A percentile compares a stretch with the other conserved stretches of the same genome.
These are phyloP conservation scores for Rhodotorula taiwanensis DNA, from an alignment of 768 basidiomycete genomes.

Conservation along the genomic window DNA sequence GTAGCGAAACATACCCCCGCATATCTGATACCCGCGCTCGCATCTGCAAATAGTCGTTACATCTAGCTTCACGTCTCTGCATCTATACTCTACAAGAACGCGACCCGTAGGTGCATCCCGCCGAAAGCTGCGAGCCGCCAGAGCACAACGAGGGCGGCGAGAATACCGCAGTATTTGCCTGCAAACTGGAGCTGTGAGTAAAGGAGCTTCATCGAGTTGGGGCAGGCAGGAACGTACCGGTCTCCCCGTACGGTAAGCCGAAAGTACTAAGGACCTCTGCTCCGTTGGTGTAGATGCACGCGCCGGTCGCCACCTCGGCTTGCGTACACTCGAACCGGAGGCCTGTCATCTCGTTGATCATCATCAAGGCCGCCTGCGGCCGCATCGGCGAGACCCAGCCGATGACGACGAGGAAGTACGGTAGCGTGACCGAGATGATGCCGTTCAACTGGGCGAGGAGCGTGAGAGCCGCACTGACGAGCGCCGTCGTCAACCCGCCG, in stretches of 20 bases:
- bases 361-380: constrained; percentile 43
- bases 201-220: too few relatives aligned
- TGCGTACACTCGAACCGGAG: constrained; percentile 43
- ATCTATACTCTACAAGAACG: constrained; percentile 7
- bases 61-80: too few relatives aligned
- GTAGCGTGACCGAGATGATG: constrained; percentile 44
- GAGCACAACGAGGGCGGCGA: constrained; percentile 40
- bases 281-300: constrained; percentile 45
- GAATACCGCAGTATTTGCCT: constrained; percentile 38
- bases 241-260: constrained; percentile 22
- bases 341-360: constrained; percentile 46
- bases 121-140: constrained; percentile 42
- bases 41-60: too few relatives aligned
- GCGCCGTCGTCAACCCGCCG: constrained; percentile 24
- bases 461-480: constrained; percentile 20
- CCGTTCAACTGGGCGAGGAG: constrained; percentile 17
- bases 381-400: constrained; percentile 38
- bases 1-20: too few relatives aligned
- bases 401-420: constrained; percentile 43
- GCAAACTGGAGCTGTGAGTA: too few relatives aligned
- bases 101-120: constrained; percentile 15
- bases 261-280: constrained; percentile 45
- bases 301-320: constrained; percentile 41
- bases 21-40: too few relatives aligned
- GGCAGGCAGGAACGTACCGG: constrained; percentile 14